A percentile compares a stretch with the other conserved stretches of the same genome.
Conservation (phyloP, 345 rosid species). For the Moringa oleifera region DNA sequence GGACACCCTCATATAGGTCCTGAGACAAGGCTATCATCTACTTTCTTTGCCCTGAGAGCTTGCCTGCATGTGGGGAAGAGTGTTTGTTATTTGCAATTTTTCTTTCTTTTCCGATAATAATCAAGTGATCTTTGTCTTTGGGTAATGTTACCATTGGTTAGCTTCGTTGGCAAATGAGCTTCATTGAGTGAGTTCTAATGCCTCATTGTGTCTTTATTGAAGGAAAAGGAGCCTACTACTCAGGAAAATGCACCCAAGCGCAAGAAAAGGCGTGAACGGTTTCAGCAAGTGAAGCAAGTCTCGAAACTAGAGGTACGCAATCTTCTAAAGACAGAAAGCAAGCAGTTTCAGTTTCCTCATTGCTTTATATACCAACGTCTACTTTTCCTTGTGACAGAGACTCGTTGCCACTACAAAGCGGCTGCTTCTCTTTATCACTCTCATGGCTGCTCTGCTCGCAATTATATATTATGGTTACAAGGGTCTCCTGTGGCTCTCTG, state of each 20-base stretch:
- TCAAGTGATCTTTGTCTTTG: no score
- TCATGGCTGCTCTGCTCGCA: constrained; percentile 28
- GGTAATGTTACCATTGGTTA: neutral
- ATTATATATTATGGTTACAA: constrained; percentile 68
- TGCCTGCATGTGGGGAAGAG: no score
- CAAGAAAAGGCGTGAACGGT: constrained; percentile 53
- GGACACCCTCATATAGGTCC: neutral
- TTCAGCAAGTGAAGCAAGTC: constrained; percentile 40
- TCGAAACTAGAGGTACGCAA: constrained; percentile 55
- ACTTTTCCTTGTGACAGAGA: constrained; percentile 40
- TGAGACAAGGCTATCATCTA: neutral
- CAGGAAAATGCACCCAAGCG: constrained; percentile 53
- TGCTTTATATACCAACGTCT: neutral
- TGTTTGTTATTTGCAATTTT: no score
- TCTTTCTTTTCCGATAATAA: no score
- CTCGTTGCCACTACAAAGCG: constrained; percentile 31
- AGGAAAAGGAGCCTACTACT: constrained; percentile 53
- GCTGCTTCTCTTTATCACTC: constrained; percentile 36
- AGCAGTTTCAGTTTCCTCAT: neutral
- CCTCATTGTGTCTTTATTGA: constrained; percentile 3
- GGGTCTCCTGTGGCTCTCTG: constrained; percentile 64
- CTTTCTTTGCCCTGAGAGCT: no score
- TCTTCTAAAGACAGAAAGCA: neutral
- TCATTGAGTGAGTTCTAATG: constrained; percentile 9
- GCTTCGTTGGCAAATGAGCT: neutral